Percentiles rank a stretch among this genome's conserved stretches.
Evolutionary conservation across 345 rosid species (phyloP).

Genomic region (Isatis tinctoria): DNA sequence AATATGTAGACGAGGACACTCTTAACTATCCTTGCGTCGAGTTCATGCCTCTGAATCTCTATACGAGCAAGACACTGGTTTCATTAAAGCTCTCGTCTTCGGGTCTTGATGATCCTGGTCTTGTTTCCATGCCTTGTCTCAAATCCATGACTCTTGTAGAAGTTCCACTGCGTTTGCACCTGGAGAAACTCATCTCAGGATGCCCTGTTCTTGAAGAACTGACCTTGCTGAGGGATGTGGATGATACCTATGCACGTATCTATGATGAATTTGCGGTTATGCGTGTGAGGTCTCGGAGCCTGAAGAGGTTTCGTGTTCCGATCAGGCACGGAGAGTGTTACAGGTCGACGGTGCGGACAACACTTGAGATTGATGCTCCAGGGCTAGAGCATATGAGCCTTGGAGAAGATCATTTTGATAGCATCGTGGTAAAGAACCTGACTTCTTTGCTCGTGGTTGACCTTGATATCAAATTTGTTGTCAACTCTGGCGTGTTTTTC

Average conservation of each 20-base stretch:
- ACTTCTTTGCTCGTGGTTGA: neutral
- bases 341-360: neutral
- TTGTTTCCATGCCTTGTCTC: conserved; percentile 1
- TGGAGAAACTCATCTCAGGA: neutral
- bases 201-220: conserved; percentile 16
- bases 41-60: neutral
- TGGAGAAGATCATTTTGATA: neutral
- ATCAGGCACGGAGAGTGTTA: neutral
- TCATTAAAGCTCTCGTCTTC: neutral
- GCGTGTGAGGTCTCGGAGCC: neutral
- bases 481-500: neutral
- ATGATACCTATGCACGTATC: neutral
- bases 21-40: neutral
- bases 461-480: neutral
- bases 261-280: neutral
- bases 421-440: neutral
- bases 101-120: neutral
- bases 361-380: conserved; percentile 17
- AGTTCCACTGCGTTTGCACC: neutral
- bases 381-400: conserved; percentile 6
- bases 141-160: neutral
- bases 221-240: neutral
- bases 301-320: conserved; percentile 1
- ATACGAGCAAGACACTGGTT: neutral
- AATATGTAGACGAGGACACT: neutral